Conservation (phyloP, 768 basidiomycete species). For the Daedaleopsis sinensis region DNA sequence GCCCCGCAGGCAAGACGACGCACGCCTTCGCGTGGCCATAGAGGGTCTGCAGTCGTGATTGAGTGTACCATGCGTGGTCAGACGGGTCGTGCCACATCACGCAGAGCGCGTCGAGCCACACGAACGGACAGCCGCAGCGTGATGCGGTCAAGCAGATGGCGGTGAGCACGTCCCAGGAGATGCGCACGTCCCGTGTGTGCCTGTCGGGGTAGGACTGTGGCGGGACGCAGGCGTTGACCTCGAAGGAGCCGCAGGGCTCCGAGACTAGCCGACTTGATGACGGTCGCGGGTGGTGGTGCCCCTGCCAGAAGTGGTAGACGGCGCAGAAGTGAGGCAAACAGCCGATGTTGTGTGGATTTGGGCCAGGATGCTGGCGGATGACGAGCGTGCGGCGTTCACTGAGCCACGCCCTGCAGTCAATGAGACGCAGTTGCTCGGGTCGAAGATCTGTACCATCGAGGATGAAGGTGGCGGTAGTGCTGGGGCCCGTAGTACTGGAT, state of each 20-base stretch:
- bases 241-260: neutral
- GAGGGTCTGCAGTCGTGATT: neutral
- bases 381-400: neutral
- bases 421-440: neutral
- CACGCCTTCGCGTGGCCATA: neutral
- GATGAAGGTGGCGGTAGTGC: too few species aligned
- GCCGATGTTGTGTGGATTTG: neutral
- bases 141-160: neutral
- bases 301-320: neutral
- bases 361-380: neutral
- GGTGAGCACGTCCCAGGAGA: neutral
- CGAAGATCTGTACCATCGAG: too few species aligned
- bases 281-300: neutral
- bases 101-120: neutral
- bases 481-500: too few species aligned
- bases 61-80: neutral
- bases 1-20: neutral
- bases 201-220: neutral
- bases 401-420: neutral
- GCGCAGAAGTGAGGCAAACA: neutral
- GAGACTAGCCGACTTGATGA: neutral
- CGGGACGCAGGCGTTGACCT: neutral
- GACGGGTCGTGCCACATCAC: neutral
- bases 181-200: neutral
- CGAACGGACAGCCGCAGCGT: neutral